Base-by-base conservation (phyloP, 2,329 filamentous ascomycete genomes). In the Aspergillus nomiae region DNA sequence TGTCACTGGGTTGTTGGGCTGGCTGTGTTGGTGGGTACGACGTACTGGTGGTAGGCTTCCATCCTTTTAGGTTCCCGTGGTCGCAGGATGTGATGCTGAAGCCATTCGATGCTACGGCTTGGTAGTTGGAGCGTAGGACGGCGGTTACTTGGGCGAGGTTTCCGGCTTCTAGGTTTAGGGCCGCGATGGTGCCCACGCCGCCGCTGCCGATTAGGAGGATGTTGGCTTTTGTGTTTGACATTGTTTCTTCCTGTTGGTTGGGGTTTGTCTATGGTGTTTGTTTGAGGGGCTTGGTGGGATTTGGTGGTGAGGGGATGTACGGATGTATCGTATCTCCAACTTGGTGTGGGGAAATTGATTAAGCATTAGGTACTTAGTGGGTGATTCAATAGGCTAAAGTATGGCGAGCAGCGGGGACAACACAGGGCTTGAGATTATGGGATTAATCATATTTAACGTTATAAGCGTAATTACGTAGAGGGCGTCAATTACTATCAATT, bases 51-150 rank as follows among this genome's bases (percentile, higher is more conserved):
- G 77, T 80, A 19, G 86, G 85, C 28, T 76, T 78, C 83, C 83
- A 88, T 4, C 70, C 73, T 3, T 78, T 73, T 46, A 88, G 70
- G 8, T 73, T 69, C 1, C 86, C 86, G 65, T 87, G 84, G 48
- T 88, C 83, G 51, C 84, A 77, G 0, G 86, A 87, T 14, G 84
- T 75, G 60, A 89, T 87, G 0, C 75, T 70, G 63, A 86, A 87
- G 12, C 86, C 86, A 4, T 79, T 70, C 8, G 79, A 68, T 10
- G 73, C 67, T 11, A 86, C 86, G 0, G 73, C 74, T 0, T 77
- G 72, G 72, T 81, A 88, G 67, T 87, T 89, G 1, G 86, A 88
- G 21, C 86, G 80, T 43, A 87, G 74, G 0, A 88, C 82, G 0
- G 82, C 76, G 0, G 86, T 86, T 4, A 88, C 85, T 10, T 69